These are phyloP conservation scores for Panellus pusillus DNA, from an alignment of 768 basidiomycete species.

Conservation along the genomic window DNA sequence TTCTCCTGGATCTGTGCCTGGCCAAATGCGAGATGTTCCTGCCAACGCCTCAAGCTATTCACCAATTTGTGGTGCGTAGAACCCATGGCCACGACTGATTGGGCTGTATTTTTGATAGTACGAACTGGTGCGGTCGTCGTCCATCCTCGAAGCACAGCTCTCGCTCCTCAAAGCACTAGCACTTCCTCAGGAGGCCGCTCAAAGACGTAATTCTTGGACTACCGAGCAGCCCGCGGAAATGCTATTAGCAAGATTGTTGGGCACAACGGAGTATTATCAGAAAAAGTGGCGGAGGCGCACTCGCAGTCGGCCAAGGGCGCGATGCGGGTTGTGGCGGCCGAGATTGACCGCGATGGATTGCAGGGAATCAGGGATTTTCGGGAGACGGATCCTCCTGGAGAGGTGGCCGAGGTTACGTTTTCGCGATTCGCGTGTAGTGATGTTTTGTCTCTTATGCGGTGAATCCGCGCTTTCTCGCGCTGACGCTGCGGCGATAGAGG, in stretches of 20 bases:
- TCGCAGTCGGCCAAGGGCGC: conserved; percentile 53
- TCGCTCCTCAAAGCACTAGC: conserved; percentile 43
- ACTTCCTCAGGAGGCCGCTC: conserved; percentile 26
- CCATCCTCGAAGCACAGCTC: conserved; percentile 48
- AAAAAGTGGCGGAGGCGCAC: conserved; percentile 45
- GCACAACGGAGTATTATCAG: conserved; percentile 53
- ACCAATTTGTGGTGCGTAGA: conserved; percentile 60
- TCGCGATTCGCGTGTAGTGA: conserved; percentile 55
- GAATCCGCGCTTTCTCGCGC: neutral
- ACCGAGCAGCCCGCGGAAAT: conserved; percentile 34
- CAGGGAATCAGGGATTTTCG: conserved; percentile 33
- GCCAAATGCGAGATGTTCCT: conserved; percentile 53
- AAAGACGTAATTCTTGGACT: conserved; percentile 25
- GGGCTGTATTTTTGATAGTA: conserved; percentile 41
- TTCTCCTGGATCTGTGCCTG: conserved; percentile 53
- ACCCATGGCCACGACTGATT: neutral
- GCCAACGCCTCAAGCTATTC: conserved; percentile 52
- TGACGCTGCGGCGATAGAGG: too few species aligned
- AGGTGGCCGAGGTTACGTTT: conserved; percentile 26
- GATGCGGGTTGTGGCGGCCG: conserved; percentile 55
- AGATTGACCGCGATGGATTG: conserved; percentile 64
- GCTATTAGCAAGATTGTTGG: conserved; percentile 42
- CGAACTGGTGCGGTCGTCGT: conserved; percentile 60
- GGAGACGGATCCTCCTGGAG: conserved; percentile 48
- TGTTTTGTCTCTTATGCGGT: conserved; percentile 53